phyloP scores from a whole-genome alignment of 345 rosid genomes.

The Fremontodendron californicum region DNA sequence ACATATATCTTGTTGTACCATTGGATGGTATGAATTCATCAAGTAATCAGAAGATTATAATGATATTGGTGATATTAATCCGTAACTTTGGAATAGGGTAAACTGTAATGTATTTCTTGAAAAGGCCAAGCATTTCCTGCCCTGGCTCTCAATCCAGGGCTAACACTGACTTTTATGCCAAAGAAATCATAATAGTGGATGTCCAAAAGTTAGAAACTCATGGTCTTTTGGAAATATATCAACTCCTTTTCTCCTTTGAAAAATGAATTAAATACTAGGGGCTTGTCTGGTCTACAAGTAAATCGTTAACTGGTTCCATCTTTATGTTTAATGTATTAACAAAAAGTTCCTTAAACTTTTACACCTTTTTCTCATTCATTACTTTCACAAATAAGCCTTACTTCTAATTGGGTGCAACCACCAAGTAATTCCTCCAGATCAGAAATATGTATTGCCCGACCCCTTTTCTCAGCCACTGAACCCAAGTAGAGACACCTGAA shows the following conservation, averaged over 20 bases:
- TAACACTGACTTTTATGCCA: neutral
- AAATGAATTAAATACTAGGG: neutral
- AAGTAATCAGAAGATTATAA: neutral
- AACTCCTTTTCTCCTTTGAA: neutral
- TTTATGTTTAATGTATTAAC: neutral
- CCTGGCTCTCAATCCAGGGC: neutral
- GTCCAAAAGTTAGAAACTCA: neutral
- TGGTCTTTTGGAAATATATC: neutral
- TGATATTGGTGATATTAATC: neutral
- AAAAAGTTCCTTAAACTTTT: neutral
- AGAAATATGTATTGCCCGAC: conserved; percentile 55
- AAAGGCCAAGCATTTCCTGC: neutral
- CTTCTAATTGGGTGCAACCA: conserved; percentile 84
- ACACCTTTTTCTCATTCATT: neutral
- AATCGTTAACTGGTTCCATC: neutral
- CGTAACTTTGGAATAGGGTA: too few relatives aligned
- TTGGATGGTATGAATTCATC: neutral
- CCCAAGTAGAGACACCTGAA: conserved; percentile 73
- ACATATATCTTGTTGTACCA: neutral
- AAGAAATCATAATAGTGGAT: neutral
- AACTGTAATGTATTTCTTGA: too few relatives aligned
- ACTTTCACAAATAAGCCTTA: conserved; percentile 36
- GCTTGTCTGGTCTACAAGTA: neutral
- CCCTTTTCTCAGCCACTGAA: conserved; percentile 81
- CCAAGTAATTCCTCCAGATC: conserved; percentile 76